Evolutionary conservation across 495 filamentous ascomycete species (phyloP), one percentile per base, ranked within the genome.

Genomic region (Lasiosphaeria ovina): DNA sequence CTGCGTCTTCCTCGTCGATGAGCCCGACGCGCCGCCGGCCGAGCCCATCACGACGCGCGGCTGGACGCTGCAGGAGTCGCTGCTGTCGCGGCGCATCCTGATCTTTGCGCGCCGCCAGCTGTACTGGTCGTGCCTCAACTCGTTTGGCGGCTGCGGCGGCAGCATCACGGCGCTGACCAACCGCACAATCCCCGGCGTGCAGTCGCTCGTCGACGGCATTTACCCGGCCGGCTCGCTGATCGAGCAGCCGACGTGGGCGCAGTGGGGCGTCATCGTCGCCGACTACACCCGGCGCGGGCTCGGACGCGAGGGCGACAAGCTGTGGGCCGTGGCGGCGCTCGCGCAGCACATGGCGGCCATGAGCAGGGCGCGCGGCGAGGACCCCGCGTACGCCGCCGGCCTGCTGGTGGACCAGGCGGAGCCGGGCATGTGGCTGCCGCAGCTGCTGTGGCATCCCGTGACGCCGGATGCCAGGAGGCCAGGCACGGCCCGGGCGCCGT

Each of bases 101-200:
- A 50, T 58, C 33, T 62, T 48, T 14, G 50, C 35, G 1, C 36
- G 10, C 10, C 12, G 51, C 32, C 33, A 58, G 32, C 31, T 58
- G 0, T 12, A 38, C 33, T 61, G 59, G 59, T 61, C 59, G 6
- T 61, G 59, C 11, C 33, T 62, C 36, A 59, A 59, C 35, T 59
- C 57, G 12, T 51, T 59, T 32, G 57, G 33, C 3, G 48, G 57
- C 47, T 52, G 47, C 33, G 57, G 57, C 24, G 57, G 57, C 7
- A 31, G 17, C 35, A 59, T 44, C 8, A 32, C 33, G 7, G 12
- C 4, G 8, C 31, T 59, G 6, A 42, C 35, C 12, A 14, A 59
- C 16, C 54, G 35, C 4, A 45, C 24, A 0, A 44, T 55, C 17
- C 54, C 54, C 32, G 54, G 54, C 6, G 7, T 32, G 0, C 47